Conservation (phyloP, 108 stramenopile genomes). For the Fragilaria radians region DNA sequence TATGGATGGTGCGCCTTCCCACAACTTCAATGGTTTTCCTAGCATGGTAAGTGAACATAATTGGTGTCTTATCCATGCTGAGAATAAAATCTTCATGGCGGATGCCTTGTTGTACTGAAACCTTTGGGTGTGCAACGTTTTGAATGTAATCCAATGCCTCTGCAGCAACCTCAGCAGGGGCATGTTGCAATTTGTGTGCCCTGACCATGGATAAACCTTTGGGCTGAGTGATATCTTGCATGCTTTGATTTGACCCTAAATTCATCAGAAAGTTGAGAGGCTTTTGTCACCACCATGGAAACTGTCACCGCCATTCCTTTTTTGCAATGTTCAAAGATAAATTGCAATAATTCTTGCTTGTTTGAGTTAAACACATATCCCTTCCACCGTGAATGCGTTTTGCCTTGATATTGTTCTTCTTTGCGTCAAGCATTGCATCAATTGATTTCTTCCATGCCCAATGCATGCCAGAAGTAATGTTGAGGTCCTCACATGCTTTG, state of each 20-base stretch:
- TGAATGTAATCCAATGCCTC: slow-evolving; percentile 3
- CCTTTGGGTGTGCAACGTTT: neutral
- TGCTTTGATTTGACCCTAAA: neutral
- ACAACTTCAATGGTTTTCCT: neutral
- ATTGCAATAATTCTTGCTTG: slow-evolving; percentile 1
- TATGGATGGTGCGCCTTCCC: slow-evolving; percentile 1
- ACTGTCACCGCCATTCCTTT: neutral
- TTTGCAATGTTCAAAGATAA: neutral
- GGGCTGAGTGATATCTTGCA: neutral
- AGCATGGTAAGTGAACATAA: neutral
- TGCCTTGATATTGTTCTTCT: slow-evolving; percentile 1
- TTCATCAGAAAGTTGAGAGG: neutral
- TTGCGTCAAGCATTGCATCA: neutral
- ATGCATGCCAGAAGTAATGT: neutral
- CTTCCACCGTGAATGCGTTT: neutral
- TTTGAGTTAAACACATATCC: neutral
- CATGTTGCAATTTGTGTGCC: neutral
- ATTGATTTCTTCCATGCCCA: neutral
- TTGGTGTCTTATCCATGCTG: slow-evolving; percentile 11
- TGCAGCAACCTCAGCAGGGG: neutral
- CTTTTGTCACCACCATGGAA: neutral
- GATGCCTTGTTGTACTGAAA: neutral
- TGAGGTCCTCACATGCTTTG: slow-evolving; percentile 1
- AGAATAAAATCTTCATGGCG: slow-evolving; percentile 3
- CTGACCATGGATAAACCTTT: neutral